These are phyloP conservation scores for Petunia hybrid DNA, from an alignment of 305 asterid genomes.

Conservation along the genomic window DNA sequence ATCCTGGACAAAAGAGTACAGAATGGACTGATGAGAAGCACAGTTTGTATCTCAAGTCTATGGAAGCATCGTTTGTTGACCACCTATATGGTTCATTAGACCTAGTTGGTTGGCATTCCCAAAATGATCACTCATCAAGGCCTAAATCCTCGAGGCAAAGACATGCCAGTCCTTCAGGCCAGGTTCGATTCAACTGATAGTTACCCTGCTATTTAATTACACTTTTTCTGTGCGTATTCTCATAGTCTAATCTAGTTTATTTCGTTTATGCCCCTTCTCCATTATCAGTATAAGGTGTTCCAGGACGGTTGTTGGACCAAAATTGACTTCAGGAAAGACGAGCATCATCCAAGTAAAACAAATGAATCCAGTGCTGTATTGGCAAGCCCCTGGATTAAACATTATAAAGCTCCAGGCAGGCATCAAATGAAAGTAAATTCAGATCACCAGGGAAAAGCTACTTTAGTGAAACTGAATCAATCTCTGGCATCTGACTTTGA, in stretches of 20 bases:
- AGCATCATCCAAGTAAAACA: conserved; percentile 38
- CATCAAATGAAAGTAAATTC: conserved; percentile 42
- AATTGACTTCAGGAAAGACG: conserved; percentile 51
- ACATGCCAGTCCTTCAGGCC: conserved; percentile 53
- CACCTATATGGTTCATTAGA: conserved; percentile 62
- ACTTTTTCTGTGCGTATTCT: neutral
- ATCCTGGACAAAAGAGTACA: conserved; percentile 37
- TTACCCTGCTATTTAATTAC: neutral
- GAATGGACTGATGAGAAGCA: conserved; percentile 81
- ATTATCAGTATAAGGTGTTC: conserved; percentile 67
- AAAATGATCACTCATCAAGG: conserved; percentile 37
- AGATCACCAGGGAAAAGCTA: conserved; percentile 34
- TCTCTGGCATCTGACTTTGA: conserved; percentile 31
- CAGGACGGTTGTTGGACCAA: conserved; percentile 67
- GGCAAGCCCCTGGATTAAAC: conserved; percentile 64
- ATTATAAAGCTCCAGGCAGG: conserved; percentile 46
- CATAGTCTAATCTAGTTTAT: neutral
- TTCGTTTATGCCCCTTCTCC: neutral
- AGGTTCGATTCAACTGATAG: conserved; percentile 48
- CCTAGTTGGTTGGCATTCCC: conserved; percentile 44
- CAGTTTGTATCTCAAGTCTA: conserved; percentile 65
- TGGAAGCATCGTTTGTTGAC: conserved; percentile 75
- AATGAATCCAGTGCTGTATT: conserved; percentile 45
- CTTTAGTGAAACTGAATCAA: conserved; percentile 32
- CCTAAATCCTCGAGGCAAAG: conserved; percentile 45